phyloP scores from a whole-genome alignment of 768 basidiomycete species.

The Boletus speciosus region DNA sequence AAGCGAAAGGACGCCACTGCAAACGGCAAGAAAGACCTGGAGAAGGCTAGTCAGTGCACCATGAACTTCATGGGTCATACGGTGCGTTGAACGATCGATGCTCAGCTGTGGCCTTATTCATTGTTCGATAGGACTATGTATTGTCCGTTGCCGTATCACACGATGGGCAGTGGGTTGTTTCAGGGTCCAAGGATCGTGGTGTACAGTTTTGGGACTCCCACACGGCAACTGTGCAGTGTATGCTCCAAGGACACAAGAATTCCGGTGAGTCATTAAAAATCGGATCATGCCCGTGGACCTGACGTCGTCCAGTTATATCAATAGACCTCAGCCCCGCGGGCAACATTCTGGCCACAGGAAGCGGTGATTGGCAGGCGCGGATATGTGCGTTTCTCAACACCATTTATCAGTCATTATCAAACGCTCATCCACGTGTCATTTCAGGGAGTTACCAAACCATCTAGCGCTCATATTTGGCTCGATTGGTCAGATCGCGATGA shows the following conservation, averaged over 20 bases:
- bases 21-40: constrained; percentile 48
- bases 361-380: constrained; percentile 68
- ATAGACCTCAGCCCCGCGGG: constrained; percentile 65
- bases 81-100: constrained; percentile 35
- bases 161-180: constrained; percentile 93
- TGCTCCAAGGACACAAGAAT: constrained; percentile 80
- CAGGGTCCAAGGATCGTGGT: constrained; percentile 92
- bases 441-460: constrained; percentile 32
- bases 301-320: constrained; percentile 51
- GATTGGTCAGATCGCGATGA: constrained; percentile 8
- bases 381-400: constrained; percentile 47
- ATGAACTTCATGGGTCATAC: constrained; percentile 92
- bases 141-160: constrained; percentile 78
- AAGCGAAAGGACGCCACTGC: constrained; percentile 35
- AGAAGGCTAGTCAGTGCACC: constrained; percentile 56
- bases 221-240: constrained; percentile 78
- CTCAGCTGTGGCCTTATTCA: neutral
- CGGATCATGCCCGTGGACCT: constrained; percentile 4
- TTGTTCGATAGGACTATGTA: constrained; percentile 56
- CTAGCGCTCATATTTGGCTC: constrained; percentile 11
- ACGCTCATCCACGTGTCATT: constrained; percentile 5
- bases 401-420: neutral
- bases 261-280: constrained; percentile 44
- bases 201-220: constrained; percentile 92
- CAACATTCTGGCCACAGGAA: constrained; percentile 62